Evolutionary conservation across 169 alveolate species (phyloP).

Genomic region (Plasmodium sp.): DNA sequence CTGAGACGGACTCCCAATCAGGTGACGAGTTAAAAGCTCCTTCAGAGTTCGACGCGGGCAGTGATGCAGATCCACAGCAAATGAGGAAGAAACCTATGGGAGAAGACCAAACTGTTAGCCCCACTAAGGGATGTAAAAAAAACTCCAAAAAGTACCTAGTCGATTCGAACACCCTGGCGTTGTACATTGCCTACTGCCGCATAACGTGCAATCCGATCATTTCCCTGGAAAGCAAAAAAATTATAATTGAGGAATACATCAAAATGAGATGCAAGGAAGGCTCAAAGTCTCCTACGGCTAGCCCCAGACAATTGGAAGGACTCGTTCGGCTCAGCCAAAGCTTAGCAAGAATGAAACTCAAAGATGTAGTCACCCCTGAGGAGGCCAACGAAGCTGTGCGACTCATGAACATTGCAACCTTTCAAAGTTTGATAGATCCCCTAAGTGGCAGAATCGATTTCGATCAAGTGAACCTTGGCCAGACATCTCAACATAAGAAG

Average conservation of each 20-base stretch:
- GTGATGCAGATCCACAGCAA: not conserved
- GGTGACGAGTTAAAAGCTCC: conserved; percentile 31
- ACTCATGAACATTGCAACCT: conserved; percentile 97
- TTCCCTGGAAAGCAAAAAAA: conserved; percentile 90
- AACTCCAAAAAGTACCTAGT: conserved; percentile 44
- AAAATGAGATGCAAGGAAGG: conserved; percentile 92
- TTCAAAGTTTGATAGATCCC: conserved; percentile 99
- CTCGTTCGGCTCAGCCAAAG: conserved; percentile 97
- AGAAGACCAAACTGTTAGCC: conserved; percentile 43
- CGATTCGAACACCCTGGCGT: conserved; percentile 83
- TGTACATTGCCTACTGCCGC: conserved; percentile 94
- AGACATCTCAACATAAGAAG: conserved; percentile 75
- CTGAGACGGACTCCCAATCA: conserved; percentile 32
- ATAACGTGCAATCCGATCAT: conserved; percentile 92
- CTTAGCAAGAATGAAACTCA: conserved; percentile 95
- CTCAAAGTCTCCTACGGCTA: conserved; percentile 93
- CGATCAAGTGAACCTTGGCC: conserved; percentile 95
- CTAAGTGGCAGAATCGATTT: conserved; percentile 97
- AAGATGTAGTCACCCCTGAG: conserved; percentile 88
- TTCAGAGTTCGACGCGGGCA: not conserved
- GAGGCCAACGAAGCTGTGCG: conserved; percentile 98
- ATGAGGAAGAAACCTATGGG: not conserved
- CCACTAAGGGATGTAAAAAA: conserved; percentile 11
- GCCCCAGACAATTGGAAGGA: conserved; percentile 97
- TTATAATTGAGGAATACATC: conserved; percentile 90